Percentiles rank a stretch among this genome's conserved stretches.
Conservation (phyloP, 768 basidiomycete species). For the Crepidotus variabilis region DNA sequence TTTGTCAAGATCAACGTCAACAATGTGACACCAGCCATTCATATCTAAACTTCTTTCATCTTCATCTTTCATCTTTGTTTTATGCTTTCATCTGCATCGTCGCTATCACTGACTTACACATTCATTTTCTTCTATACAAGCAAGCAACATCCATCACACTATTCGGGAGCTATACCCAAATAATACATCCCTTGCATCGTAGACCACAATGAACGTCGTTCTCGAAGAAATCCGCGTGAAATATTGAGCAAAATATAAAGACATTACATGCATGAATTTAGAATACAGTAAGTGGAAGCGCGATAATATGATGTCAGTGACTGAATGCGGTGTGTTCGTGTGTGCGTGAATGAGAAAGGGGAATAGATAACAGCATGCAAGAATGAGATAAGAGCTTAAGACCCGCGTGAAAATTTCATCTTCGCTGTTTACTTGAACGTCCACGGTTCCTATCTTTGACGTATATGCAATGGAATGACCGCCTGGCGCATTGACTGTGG, state of each 20-base stretch:
- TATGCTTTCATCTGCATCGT: background rate
- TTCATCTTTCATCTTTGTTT: background rate
- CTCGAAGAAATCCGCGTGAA: no score
- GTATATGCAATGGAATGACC: conserved; percentile 47
- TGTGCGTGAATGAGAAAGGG: background rate
- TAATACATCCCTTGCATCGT: background rate
- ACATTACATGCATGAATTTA: no score
- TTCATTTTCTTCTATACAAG: background rate
- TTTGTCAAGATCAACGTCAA: conserved; percentile 70
- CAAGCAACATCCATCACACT: background rate
- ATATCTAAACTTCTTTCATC: background rate
- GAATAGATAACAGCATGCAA: background rate
- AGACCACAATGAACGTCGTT: no score
- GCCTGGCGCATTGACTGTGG: conserved; percentile 45
- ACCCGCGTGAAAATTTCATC: background rate
- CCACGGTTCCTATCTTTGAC: conserved; percentile 28
- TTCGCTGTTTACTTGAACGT: background rate
- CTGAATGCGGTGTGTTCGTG: no score
- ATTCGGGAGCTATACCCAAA: background rate
- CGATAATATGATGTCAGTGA: no score
- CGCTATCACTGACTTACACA: background rate
- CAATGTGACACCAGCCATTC: background rate
- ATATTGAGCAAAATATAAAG: no score
- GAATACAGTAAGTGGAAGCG: no score
- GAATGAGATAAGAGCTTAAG: background rate